Percentiles rank a stretch among this genome's conserved stretches.
phyloP scores from a whole-genome alignment of 305 asterid species.

The Fraxinus dipetala region DNA sequence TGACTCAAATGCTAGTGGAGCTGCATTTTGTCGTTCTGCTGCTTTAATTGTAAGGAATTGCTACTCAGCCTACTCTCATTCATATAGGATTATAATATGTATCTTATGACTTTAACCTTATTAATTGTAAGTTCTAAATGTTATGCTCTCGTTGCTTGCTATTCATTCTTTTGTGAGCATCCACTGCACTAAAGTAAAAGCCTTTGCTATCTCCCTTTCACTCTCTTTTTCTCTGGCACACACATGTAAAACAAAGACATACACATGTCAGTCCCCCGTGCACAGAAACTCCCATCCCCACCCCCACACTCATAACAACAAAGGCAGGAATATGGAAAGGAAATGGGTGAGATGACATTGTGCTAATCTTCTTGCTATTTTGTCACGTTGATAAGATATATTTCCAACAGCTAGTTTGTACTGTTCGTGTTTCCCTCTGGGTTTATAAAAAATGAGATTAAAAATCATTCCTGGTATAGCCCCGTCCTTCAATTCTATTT shows the following conservation, averaged over 20 bases:
- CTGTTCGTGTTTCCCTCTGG: not conserved
- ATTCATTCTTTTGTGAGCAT: not conserved
- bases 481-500: not conserved
- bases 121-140: not conserved
- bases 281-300: not conserved
- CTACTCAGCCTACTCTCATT: not conserved
- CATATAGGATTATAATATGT: not conserved
- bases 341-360: not conserved
- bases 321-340: not conserved
- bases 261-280: not conserved
- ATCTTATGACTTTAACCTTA: not conserved
- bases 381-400: not conserved
- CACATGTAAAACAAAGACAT: not conserved
- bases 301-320: not conserved
- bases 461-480: not conserved
- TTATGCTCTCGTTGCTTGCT: not conserved
- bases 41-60: conserved; percentile 42
- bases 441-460: not conserved
- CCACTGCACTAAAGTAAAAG: not conserved
- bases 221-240: not conserved
- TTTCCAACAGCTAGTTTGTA: not conserved
- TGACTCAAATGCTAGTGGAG: conserved; percentile 49
- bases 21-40: conserved; percentile 54
- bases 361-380: not conserved
- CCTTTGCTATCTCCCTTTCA: not conserved